Conservation (phyloP, 805 yeast species). For the Lipomyces starkeyi region DNA sequence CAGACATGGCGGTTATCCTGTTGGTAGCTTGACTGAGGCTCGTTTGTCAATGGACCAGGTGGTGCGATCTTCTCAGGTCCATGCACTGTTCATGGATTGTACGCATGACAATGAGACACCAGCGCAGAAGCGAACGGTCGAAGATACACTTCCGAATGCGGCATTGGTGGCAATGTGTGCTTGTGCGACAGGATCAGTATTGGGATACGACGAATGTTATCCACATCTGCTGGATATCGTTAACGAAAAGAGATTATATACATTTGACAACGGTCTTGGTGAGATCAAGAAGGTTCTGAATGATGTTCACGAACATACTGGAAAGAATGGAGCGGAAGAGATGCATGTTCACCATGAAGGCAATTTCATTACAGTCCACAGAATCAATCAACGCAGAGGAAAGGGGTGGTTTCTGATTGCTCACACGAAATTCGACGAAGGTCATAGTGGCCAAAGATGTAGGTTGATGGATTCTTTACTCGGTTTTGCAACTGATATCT, state of each 20-base stretch:
- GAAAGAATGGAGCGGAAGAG: constrained; percentile 69
- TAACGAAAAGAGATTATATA: constrained; percentile 68
- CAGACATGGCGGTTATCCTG: constrained; percentile 92
- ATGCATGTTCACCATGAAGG: constrained; percentile 95
- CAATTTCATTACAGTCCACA: constrained; percentile 87
- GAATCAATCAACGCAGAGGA: constrained; percentile 83
- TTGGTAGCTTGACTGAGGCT: constrained; percentile 73
- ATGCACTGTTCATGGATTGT: constrained; percentile 96
- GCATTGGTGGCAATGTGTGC: constrained; percentile 92
- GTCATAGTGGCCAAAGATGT: constrained; percentile 42
- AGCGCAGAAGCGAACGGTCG: constrained; percentile 85
- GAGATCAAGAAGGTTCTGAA: constrained; percentile 59
- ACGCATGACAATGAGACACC: constrained; percentile 96
- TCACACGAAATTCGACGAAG: constrained; percentile 72
- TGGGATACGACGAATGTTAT: constrained; percentile 92
- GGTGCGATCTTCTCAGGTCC: constrained; percentile 76
- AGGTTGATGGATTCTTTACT: not conserved
- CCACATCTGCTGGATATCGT: constrained; percentile 84
- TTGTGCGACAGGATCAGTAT: constrained; percentile 91
- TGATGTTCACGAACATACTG: constrained; percentile 48
- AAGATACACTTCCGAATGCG: constrained; percentile 93
- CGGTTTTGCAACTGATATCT: not conserved
- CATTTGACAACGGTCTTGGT: constrained; percentile 67
- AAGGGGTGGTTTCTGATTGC: constrained; percentile 89
- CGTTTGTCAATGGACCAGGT: constrained; percentile 52